Conservation (phyloP, 306 rosid species). For the Trichosanthes truncata region DNA sequence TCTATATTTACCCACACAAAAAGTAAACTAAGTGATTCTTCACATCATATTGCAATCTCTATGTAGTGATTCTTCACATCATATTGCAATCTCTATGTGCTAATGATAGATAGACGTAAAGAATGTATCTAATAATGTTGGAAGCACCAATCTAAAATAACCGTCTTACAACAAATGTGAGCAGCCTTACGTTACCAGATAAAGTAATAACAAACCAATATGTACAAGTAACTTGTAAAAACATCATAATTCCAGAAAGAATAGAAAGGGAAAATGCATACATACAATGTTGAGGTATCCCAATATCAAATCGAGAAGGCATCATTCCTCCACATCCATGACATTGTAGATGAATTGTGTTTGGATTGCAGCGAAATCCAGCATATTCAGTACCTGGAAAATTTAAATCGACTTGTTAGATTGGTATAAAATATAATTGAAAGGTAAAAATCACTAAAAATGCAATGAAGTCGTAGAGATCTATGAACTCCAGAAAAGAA, state of each 20-base stretch:
- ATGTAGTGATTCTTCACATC: background rate
- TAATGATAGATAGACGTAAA: background rate
- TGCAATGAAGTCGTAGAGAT: background rate
- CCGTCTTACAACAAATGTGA: background rate
- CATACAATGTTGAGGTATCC: slow-evolving; percentile 75
- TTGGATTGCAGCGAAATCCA: slow-evolving; percentile 49
- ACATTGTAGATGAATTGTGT: slow-evolving; percentile 73
- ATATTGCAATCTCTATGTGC: background rate
- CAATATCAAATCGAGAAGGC: slow-evolving; percentile 53
- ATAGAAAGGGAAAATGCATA: slow-evolving; percentile 14
- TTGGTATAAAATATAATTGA: background rate
- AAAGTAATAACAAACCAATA: background rate
- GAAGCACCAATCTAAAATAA: background rate
- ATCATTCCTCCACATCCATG: slow-evolving; percentile 94
- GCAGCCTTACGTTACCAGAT: background rate
- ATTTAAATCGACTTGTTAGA: background rate
- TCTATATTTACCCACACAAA: background rate
- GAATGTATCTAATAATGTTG: background rate
- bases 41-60: background rate
- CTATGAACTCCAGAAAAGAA: background rate
- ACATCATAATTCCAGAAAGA: slow-evolving; percentile 6
- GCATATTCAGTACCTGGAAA: slow-evolving; percentile 45
- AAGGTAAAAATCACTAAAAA: background rate
- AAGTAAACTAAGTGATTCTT: background rate
- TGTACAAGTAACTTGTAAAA: background rate